Evolutionary conservation across 106 monocot genomes (phyloP).

Genomic region (Apostasia shenzhenica): DNA sequence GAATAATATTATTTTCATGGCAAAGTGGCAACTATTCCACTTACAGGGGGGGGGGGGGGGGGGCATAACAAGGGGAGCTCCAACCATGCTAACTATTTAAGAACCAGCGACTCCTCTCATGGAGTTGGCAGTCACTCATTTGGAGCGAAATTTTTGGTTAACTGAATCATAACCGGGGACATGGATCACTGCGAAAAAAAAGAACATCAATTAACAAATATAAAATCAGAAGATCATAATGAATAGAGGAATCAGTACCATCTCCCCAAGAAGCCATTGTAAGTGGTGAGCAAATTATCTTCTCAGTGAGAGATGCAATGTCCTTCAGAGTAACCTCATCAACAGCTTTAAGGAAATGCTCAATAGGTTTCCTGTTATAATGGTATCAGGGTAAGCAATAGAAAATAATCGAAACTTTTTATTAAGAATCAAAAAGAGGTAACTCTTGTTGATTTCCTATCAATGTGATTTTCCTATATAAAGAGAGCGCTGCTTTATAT

Average conservation of each 20-base stretch:
- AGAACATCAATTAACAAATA: not conserved
- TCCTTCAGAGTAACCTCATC: constrained; percentile 68
- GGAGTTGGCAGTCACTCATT: not conserved
- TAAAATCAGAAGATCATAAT: not conserved
- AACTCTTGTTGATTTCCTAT: no score
- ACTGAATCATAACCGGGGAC: constrained; percentile 58
- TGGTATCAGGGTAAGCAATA: not conserved
- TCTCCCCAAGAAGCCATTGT: constrained; percentile 95
- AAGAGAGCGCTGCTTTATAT: no score
- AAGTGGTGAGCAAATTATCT: constrained; percentile 74
- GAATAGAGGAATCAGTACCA: constrained; percentile 24
- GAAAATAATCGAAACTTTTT: no score
- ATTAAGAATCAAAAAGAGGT: no score
- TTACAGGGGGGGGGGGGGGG: no score
- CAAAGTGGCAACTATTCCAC: no score
- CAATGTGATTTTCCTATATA: no score
- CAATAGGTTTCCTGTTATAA: constrained; percentile 63
- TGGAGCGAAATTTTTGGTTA: constrained; percentile 21
- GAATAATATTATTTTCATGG: no score
- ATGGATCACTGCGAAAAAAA: constrained; percentile 28
- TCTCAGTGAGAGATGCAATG: constrained; percentile 46
- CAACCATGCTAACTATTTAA: no score
- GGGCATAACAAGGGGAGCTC: no score
- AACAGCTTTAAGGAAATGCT: constrained; percentile 53
- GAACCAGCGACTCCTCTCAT: no score